Conservation (phyloP, 352 stramenopile species). For the Globisporangium spiculum region DNA sequence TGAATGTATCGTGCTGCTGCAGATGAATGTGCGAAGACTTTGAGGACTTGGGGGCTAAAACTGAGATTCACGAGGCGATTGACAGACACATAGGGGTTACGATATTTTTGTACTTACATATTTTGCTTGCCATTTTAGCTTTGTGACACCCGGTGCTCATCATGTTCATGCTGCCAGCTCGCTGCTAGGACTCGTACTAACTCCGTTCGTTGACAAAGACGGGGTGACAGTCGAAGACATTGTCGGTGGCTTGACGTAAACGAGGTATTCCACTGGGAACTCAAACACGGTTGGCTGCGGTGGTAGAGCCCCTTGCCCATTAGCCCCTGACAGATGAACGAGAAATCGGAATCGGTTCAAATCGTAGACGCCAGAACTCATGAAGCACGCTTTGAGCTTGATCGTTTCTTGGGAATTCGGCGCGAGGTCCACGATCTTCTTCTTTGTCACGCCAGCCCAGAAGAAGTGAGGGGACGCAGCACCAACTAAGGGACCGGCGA, state of each 20-base stretch:
- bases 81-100: background rate
- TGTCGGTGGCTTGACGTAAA: slow-evolving; percentile 48
- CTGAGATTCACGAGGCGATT: background rate
- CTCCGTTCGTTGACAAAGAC: background rate
- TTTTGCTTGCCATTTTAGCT: background rate
- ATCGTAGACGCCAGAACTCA: slow-evolving; percentile 72
- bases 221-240: background rate
- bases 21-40: background rate
- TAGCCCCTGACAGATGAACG: slow-evolving; percentile 24
- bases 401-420: slow-evolving; percentile 46
- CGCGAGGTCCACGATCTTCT: slow-evolving; percentile 50
- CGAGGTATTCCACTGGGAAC: slow-evolving; percentile 74
- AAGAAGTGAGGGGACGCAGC: slow-evolving; percentile 65
- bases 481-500: slow-evolving; percentile 2
- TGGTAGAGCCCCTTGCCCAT: background rate
- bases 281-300: slow-evolving; percentile 44
- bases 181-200: background rate
- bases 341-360: slow-evolving; percentile 78
- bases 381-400: slow-evolving; percentile 71
- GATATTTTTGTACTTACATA: background rate
- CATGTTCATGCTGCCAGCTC: slow-evolving; percentile 8
- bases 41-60: background rate
- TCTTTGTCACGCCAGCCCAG: slow-evolving; percentile 77
- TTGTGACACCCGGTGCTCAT: background rate
- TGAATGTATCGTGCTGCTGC: background rate